Base-by-base conservation (phyloP, 352 stramenopile species). In the Globisporangium orthogonon region DNA sequence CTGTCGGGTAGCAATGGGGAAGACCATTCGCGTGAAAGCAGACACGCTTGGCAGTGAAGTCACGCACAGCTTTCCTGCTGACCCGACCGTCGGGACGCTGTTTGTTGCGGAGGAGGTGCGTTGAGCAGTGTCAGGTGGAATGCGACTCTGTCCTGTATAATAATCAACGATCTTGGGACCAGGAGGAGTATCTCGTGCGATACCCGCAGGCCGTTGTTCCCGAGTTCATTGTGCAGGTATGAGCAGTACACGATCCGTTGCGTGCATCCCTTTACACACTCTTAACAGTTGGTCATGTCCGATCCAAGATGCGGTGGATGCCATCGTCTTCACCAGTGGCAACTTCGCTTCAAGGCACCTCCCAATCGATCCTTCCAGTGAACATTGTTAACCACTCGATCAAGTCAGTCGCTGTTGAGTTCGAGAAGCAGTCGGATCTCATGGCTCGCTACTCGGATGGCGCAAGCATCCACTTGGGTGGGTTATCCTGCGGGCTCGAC, bases 121-220 rank as follows among this genome's bases (percentile, higher is more conserved):
- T 10, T 3, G 1, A 23, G 33, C 47, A 5, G 18, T 29, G 7
- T 6, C 2, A 17, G 13, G 5, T 40, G 35, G 10, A 11, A 18
- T 4, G 13, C n/a, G 55, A 49, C 2, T 23, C n/a, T 52, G 30
- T 17, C 7, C 9, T 28, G 15, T 31, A 35, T n/a, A 53, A 39
- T n/a, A 9, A 23, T 11, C 14, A 10, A 13, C 37, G 23, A 23
- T 1, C 10, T 30, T 14, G 37, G 9, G 15, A n/a, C 6, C 39
- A 86, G 64, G 80, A 94, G 30, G 82, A 91, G 54, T 92, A 91
- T 53, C 54, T 86, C n/a, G 61, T 89, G 29, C 69, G 79, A 7
- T 73, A 86, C 33, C 57, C 73, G 2, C 54, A 88, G 29, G 67
- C 85, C 0, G 73, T 89, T 0, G 72, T 94, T 2, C 84, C 84